These are phyloP conservation scores for Taphrina confusa DNA, from an alignment of 1,139 yeast species.

Conservation along the genomic window DNA sequence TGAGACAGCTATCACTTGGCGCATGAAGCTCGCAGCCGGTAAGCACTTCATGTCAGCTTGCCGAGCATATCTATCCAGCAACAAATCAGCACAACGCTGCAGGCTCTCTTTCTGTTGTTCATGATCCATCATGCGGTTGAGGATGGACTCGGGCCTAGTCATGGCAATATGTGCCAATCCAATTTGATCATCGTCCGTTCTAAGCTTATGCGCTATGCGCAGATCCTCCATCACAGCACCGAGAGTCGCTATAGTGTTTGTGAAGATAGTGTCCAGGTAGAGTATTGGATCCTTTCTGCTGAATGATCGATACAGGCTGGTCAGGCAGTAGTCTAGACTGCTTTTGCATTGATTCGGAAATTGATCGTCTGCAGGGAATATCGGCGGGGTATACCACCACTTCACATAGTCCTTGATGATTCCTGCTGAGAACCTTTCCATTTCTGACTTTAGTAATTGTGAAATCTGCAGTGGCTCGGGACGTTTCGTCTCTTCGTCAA, in stretches of 20 bases:
- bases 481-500: not conserved
- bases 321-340: not conserved
- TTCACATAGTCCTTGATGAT: constrained; percentile 20
- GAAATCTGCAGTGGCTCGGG: not conserved
- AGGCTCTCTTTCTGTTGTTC: not conserved
- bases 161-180: not conserved
- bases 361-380: constrained; percentile 1
- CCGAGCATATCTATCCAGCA: not conserved
- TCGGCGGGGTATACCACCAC: constrained; percentile 31
- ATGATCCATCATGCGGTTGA: constrained; percentile 1
- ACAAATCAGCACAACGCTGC: constrained; percentile 1
- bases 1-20: not conserved
- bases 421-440: not conserved
- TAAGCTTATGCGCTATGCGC: constrained; percentile 3
- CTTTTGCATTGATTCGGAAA: constrained; percentile 16
- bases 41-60: not conserved
- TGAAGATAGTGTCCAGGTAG: constrained; percentile 10
- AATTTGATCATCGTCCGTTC: not conserved
- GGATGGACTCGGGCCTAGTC: constrained; percentile 9
- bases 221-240: constrained; percentile 20
- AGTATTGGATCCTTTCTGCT: constrained; percentile 14
- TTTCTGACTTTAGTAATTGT: not conserved
- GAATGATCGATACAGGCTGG: not conserved
- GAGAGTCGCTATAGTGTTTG: constrained; percentile 11
- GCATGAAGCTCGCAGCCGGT: constrained; percentile 13